Evolutionary conservation across 2,329 filamentous ascomycete genomes (phyloP), one percentile per base, ranked within the genome.

Genomic region (Chaetomium olivaceum): DNA sequence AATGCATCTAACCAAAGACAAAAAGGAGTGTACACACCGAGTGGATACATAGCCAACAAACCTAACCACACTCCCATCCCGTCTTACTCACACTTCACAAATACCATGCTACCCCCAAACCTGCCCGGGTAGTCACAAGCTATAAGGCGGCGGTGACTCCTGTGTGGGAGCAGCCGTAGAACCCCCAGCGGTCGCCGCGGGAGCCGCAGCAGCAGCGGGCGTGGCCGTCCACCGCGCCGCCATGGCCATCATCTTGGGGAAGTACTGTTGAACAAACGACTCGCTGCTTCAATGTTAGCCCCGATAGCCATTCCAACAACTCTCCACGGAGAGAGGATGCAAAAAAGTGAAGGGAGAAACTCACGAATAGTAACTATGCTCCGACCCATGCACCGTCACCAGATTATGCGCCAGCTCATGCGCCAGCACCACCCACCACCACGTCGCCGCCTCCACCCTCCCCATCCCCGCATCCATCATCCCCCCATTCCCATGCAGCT

Each of bases 391-490:
- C 68, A 87, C 84, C 46, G 80, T 79, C 9, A 97, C 92, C 62
- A 99, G 80, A 76, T 99, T 99, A 79, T 99, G 95, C 65, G 95
- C 93, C 76, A 99, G 80, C 79, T 99, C 96, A 76, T 99, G 95
- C 68, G 93, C 96, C 67, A 97, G 77, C n/a, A 95, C 93, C 69
- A 97, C 91, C 87, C 64, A 66, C 64, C 61, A 98, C 82, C 93
- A 96, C 1, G 90, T 86, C 64, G 87, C 81, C 2, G 91, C 91
- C 67, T 95, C 90, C 4, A 86, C 82, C 74, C 81, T 87, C 19
- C 80, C 85, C 62, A 83, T 76, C 23, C 76, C 58, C 67, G 71
- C 69, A 72, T 57, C 87, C 76, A 68, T 81, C 77, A 16, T 79
- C 54, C 27, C 27, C 27, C 27, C 27, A 29, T 29, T 29, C 27